Evolutionary conservation across 2,329 filamentous ascomycete species (phyloP).

Genomic region (Cladorrhinum sp.): DNA sequence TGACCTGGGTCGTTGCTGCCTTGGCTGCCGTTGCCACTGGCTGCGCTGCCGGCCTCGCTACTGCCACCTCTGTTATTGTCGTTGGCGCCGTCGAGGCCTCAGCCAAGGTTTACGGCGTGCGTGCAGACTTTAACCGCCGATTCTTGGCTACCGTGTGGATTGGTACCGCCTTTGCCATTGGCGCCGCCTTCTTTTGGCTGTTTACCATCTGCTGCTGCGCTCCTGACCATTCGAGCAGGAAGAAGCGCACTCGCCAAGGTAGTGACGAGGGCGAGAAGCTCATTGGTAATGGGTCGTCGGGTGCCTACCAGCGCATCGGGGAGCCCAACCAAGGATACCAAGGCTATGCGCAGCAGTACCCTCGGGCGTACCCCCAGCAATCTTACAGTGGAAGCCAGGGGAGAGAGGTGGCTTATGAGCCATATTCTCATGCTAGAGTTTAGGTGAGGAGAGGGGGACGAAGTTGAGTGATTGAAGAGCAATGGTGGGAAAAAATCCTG

Average conservation of each 20-base stretch:
- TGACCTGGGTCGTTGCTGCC: constrained; percentile 73
- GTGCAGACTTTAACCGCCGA: constrained; percentile 60
- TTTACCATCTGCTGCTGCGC: constrained; percentile 90
- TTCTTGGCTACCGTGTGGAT: constrained; percentile 78
- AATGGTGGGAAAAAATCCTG: not conserved
- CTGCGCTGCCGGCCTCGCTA: constrained; percentile 68
- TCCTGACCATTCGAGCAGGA: constrained; percentile 47
- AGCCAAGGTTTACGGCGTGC: constrained; percentile 69
- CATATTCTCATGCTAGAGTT: constrained; percentile 54
- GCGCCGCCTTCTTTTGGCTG: constrained; percentile 82
- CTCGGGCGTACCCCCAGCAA: constrained; percentile 10
- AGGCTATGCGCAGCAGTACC: constrained; percentile 20
- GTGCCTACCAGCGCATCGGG: constrained; percentile 46
- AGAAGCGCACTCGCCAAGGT: constrained; percentile 23
- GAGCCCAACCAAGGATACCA: constrained; percentile 34
- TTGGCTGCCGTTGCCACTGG: constrained; percentile 55
- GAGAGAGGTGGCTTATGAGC: constrained; percentile 52
- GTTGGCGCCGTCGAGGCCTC: constrained; percentile 64
- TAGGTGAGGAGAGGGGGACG: constrained; percentile 34
- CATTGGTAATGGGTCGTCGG: constrained; percentile 33
- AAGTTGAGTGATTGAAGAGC: not conserved
- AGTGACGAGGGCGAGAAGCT: constrained; percentile 50
- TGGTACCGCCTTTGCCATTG: constrained; percentile 71
- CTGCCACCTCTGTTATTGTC: constrained; percentile 68
- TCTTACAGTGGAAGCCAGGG: constrained; percentile 24